These are phyloP conservation scores for Fonsecaea pugnacius DNA, from an alignment of 2,329 filamentous ascomycete species.

Conservation along the genomic window DNA sequence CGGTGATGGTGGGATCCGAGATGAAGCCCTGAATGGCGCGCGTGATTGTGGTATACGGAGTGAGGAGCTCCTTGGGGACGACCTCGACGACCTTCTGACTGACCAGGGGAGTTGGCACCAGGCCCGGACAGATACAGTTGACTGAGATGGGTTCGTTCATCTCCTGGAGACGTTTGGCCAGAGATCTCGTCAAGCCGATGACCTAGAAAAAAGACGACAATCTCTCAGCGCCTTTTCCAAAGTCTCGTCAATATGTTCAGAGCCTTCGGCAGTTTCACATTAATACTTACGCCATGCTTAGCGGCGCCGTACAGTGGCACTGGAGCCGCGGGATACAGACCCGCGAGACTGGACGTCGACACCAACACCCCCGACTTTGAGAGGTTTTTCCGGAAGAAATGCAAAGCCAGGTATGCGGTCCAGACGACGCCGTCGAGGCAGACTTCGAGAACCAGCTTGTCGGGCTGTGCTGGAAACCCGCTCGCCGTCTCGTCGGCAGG, in stretches of 20 bases:
- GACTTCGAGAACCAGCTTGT: background rate
- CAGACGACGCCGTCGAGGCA: background rate
- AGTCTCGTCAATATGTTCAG: too few species aligned
- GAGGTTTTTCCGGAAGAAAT: background rate
- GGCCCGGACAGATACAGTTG: background rate
- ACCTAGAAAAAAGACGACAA: background rate
- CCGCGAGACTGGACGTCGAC: background rate
- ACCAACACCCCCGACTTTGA: background rate
- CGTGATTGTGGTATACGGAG: background rate
- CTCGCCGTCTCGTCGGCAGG: background rate
- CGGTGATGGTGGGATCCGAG: background rate
- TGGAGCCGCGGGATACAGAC: background rate
- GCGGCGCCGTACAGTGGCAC: background rate
- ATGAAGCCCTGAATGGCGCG: background rate
- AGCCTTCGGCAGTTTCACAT: too few species aligned
- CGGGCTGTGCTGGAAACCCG: background rate
- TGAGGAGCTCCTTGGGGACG: background rate
- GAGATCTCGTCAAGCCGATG: background rate
- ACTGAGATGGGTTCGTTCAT: background rate
- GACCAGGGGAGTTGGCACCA: background rate
- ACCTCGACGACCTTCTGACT: background rate
- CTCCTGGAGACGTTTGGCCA: background rate
- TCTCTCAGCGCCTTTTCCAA: too few species aligned
- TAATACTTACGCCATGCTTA: background rate
- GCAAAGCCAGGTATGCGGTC: background rate